Evolutionary conservation across 192 early-diverging fungal species (phyloP).

Genomic region (Geosiphon pyriformis): DNA sequence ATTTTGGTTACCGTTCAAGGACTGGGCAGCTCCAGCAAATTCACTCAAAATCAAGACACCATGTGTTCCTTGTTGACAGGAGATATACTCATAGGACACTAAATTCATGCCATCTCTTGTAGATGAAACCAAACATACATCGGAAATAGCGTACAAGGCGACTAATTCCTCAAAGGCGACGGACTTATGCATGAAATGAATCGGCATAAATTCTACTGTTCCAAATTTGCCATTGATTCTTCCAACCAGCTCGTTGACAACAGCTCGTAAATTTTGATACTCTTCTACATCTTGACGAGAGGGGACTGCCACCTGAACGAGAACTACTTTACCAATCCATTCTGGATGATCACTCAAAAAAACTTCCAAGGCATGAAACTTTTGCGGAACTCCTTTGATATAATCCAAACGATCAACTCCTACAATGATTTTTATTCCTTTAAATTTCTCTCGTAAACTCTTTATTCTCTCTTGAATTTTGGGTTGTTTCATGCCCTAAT

Average conservation of each 20-base stretch:
- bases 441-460: slow-evolving; percentile 77
- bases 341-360: slow-evolving; percentile 86
- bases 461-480: slow-evolving; percentile 71
- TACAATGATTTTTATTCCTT: slow-evolving; percentile 83
- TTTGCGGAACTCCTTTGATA: slow-evolving; percentile 99
- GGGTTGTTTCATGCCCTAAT: slow-evolving; percentile 63
- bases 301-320: slow-evolving; percentile 97
- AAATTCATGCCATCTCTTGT: slow-evolving; percentile 99
- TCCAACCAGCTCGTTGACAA: slow-evolving; percentile 96
- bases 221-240: slow-evolving; percentile 96
- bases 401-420: slow-evolving; percentile 99
- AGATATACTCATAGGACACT: slow-evolving; percentile 98
- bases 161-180: slow-evolving; percentile 94
- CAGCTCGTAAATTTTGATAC: slow-evolving; percentile 89
- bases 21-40: slow-evolving; percentile 99
- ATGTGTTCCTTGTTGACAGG: slow-evolving; percentile 84
- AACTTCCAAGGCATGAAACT: slow-evolving; percentile 92
- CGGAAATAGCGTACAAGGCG: slow-evolving; percentile 90
- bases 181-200: slow-evolving; percentile 97
- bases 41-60: slow-evolving; percentile 96
- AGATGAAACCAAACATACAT: slow-evolving; percentile 94
- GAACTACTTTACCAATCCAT: slow-evolving; percentile 87
- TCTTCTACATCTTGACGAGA: slow-evolving; percentile 98
- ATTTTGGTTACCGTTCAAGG: slow-evolving; percentile 69
- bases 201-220: slow-evolving; percentile 95